These are phyloP conservation scores for Deinandra increscens DNA, from an alignment of 129 eudicot genomes.

Conservation along the genomic window DNA sequence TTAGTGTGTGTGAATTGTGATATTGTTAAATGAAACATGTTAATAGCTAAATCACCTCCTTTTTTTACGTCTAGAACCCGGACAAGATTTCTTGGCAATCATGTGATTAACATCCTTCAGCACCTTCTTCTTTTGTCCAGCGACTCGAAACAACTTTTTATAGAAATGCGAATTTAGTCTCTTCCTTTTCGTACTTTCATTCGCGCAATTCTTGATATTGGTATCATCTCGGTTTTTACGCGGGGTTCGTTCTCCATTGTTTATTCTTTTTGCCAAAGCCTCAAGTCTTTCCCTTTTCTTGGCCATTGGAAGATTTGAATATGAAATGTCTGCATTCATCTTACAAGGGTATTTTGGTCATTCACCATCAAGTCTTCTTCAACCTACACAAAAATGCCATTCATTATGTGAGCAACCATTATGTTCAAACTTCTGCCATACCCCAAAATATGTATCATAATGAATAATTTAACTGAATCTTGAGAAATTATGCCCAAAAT, in stretches of 20 bases:
- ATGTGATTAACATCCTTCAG: conserved; percentile 8
- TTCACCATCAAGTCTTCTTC: conserved; percentile 1
- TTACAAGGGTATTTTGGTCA: neutral
- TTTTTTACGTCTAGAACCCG: conserved; percentile 12
- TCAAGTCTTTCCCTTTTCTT: neutral
- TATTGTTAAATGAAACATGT: no score
- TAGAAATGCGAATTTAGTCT: conserved; percentile 16
- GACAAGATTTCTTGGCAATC: neutral
- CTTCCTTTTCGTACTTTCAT: neutral
- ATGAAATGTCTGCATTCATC: conserved; percentile 1
- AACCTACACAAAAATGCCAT: neutral
- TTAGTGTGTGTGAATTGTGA: no score
- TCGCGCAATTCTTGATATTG: neutral
- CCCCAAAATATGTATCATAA: neutral
- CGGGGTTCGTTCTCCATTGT: neutral
- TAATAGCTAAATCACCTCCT: conserved; percentile 1
- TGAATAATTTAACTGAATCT: neutral
- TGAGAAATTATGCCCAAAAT: neutral
- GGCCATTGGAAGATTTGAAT: conserved; percentile 3
- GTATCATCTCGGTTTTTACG: neutral
- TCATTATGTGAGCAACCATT: no score
- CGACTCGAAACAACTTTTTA: conserved; percentile 21
- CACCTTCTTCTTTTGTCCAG: conserved; percentile 4
- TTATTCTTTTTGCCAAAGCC: neutral
- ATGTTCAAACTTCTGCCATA: neutral